Evolutionary conservation across 2,329 filamentous ascomycete genomes (phyloP), one percentile per base, ranked within the genome.

Genomic region (Colletotrichum sp.): DNA sequence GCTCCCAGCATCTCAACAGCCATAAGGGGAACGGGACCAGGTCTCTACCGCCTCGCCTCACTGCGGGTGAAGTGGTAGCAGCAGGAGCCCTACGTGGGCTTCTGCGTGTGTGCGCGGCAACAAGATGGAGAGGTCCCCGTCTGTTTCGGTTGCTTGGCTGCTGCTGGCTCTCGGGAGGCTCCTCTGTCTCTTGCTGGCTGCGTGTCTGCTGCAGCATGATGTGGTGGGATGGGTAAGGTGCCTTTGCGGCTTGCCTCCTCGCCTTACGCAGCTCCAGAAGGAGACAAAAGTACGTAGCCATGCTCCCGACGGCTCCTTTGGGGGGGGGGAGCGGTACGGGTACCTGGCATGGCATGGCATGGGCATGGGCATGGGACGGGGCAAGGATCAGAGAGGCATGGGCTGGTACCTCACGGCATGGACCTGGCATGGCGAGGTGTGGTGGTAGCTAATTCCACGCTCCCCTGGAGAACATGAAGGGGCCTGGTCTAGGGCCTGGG

Each of bases 291-390:
- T 63, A 70, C 57, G 68, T 70, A 63, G 34, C 57, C 68, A 70
- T n/a, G 34, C 24, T 62, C 55, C 57, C 36, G 68, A 49, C 68
- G 57, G 57, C 68, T 70, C 26, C 68, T 44, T 44, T 63, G 28
- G 30, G 68, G 28, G 68, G 68, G 30, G 68, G 68, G 30, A 44
- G 21, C 73, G 69, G 63, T 60, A 73, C 73, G 73, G 73, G 73
- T 76, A 76, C 73, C 73, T 76, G 73, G 64, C 73, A 76, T 71
- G 28, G 68, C 59, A 65, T 74, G 66, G 71, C 66, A 66, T 65
- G 30, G 72, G 71, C 66, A 66, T 65, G 30, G 72, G 68, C 71
- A 68, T 76, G 73, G 68, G 66, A 68, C 49, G 64, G 71, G 66
- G 68, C 59, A 71, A 71, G 68, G 68, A 64, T 64, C n/a, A 65